Evolutionary conservation across 306 rosid genomes (phyloP).

Genomic region (Lotus japonicus): DNA sequence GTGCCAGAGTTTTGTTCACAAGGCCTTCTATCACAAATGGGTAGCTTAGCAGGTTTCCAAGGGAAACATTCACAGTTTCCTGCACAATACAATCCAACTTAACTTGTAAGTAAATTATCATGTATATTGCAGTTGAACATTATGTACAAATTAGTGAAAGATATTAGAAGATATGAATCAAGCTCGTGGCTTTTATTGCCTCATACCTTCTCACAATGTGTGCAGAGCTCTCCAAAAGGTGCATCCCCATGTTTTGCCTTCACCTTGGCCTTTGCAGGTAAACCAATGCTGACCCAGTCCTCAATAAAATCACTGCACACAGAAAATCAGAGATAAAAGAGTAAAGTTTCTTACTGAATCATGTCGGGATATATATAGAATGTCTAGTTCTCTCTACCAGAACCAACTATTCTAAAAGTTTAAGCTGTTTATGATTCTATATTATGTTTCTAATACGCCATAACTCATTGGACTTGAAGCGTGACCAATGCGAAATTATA

Average conservation of each 20-base stretch:
- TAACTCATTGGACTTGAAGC: too few relatives aligned
- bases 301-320: conserved; percentile 75
- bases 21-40: conserved; percentile 92
- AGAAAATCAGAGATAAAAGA: neutral
- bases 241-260: conserved; percentile 29
- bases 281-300: conserved; percentile 75
- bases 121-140: too few relatives aligned
- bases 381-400: neutral
- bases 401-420: too few relatives aligned
- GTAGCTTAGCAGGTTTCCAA: conserved; percentile 83
- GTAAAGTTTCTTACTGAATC: too few relatives aligned
- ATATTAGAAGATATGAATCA: neutral
- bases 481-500: too few relatives aligned
- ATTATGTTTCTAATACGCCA: too few relatives aligned
- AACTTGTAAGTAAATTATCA: neutral
- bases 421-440: too few relatives aligned
- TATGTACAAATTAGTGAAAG: neutral
- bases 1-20: conserved; percentile 68
- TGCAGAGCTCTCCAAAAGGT: conserved; percentile 47
- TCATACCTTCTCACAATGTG: conserved; percentile 75
- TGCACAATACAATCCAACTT: conserved; percentile 36
- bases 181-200: neutral
- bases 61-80: conserved; percentile 85
- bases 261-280: conserved; percentile 80
- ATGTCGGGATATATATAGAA: neutral